Conservation (phyloP, 164 flowering plant species). For the Protea cynaroides region DNA sequence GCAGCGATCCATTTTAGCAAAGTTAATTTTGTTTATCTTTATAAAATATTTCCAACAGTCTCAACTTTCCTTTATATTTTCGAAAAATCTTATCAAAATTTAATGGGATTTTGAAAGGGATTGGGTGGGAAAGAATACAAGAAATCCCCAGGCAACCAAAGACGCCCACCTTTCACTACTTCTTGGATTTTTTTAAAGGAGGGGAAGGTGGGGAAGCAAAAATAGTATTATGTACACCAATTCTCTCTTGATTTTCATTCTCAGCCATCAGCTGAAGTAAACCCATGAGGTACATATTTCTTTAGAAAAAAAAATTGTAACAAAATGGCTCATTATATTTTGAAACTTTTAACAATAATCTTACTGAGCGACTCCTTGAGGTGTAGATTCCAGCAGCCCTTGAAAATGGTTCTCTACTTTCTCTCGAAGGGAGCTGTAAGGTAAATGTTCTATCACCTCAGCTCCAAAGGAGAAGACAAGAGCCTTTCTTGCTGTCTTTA, state of each 20-base stretch:
- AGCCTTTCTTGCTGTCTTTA: conserved; percentile 64
- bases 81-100: no score
- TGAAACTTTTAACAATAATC: background rate
- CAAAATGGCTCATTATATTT: background rate
- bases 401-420: conserved; percentile 47
- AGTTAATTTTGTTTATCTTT: no score
- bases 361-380: background rate
- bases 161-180: no score
- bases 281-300: background rate
- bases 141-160: no score
- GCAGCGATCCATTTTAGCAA: no score
- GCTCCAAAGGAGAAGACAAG: conserved; percentile 79
- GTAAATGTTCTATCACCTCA: conserved; percentile 63
- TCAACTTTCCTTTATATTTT: no score
- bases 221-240: background rate
- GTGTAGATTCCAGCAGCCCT: conserved; percentile 37
- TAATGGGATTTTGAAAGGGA: no score
- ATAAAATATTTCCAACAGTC: no score
- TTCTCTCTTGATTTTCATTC: background rate
- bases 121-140: no score
- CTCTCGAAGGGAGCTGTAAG: conserved; percentile 33
- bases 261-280: background rate
- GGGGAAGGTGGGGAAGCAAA: no score
- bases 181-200: no score
- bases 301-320: background rate